Conservation (phyloP, 148 eudicot species). For the Dysphania ambrosioides region DNA sequence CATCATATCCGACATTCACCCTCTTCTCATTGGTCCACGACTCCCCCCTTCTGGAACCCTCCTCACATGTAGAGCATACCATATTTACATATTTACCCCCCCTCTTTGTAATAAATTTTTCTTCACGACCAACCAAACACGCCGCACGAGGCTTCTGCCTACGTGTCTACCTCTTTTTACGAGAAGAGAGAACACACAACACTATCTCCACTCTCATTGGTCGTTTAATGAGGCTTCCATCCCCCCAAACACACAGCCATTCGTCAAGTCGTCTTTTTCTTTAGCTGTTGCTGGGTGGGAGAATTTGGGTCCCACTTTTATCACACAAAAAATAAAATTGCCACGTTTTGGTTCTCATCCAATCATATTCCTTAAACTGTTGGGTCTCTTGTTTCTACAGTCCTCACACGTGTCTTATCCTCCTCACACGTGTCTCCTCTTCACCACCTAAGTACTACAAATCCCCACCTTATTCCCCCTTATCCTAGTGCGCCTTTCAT, state of each 20-base stretch:
- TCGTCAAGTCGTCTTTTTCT: neutral
- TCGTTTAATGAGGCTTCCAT: neutral
- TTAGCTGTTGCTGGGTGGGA: neutral
- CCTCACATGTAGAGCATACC: neutral
- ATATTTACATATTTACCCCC: neutral
- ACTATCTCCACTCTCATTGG: neutral
- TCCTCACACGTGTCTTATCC: slow-evolving; percentile 23
- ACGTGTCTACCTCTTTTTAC: neutral
- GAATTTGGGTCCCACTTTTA: neutral
- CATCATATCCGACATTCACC: neutral
- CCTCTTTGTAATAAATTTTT: neutral
- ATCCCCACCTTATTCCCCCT: neutral
- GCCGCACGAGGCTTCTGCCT: slow-evolving; percentile 11
- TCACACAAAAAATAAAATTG: neutral
- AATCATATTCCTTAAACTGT: slow-evolving; percentile 7
- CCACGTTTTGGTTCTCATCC: slow-evolving; percentile 23
- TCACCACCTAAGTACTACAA: slow-evolving; percentile 8
- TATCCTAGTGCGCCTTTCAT: neutral
- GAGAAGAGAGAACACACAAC: neutral
- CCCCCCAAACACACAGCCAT: neutral
- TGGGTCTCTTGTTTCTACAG: slow-evolving; percentile 2
- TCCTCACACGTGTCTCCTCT: slow-evolving; percentile 20
- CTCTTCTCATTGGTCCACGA: slow-evolving; percentile 16
- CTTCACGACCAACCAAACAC: slow-evolving; percentile 6
- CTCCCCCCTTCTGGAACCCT: slow-evolving; percentile 12